Base-by-base conservation (phyloP, 164 flowering plant genomes). In the Vitis riparia region DNA sequence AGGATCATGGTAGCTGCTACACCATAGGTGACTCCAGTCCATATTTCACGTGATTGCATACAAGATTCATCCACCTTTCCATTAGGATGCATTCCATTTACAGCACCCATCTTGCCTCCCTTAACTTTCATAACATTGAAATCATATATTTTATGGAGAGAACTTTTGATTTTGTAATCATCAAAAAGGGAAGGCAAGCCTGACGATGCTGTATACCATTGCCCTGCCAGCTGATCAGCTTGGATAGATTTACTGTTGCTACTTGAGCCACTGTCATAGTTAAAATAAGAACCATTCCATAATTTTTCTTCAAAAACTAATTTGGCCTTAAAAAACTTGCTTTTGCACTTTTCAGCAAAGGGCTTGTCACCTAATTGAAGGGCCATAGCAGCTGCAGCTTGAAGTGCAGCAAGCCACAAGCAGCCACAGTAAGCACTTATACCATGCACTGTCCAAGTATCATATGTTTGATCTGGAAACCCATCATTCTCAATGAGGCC, bases 321-420 rank as follows among this genome's bases (percentile, higher is more conserved):
- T 77, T 85, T 88, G 29, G 97, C 95, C 74, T 79, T 87, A 63
- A 78, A 66, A 75, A 85, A 91, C 64, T 82, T 88, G 66, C 68
- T 78, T 69, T 84, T 88, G 73, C 87, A 93, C 72, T 68, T 76
- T 71, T 86, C 92, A 52, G 92, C 91, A 78, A 84, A 88, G 32
- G 68, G 80, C 69, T 66, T 78, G 77, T 91, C 93, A 15, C 93
- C 98, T 51, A 93, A 73, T 60, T 85, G 86, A 65, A 78, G 72
- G 51, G 95, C 98, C 98, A 93, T 93, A 55, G 98, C 90, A 66
- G 95, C 95, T 60, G 95, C 94, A 73, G 98, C 97, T 81, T 93
- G 92, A 17, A 93, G 86, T 51, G 98, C 98, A 70, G 95, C 93
- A 74, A 93, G 87, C 98, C 98, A 93, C 65, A 93, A 73, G 77